Percentiles rank a stretch among this genome's conserved stretches.
Evolutionary conservation across 225 moss, liverwort and hornwort genomes (phyloP).

Genomic region (Pleurozium schreberi): DNA sequence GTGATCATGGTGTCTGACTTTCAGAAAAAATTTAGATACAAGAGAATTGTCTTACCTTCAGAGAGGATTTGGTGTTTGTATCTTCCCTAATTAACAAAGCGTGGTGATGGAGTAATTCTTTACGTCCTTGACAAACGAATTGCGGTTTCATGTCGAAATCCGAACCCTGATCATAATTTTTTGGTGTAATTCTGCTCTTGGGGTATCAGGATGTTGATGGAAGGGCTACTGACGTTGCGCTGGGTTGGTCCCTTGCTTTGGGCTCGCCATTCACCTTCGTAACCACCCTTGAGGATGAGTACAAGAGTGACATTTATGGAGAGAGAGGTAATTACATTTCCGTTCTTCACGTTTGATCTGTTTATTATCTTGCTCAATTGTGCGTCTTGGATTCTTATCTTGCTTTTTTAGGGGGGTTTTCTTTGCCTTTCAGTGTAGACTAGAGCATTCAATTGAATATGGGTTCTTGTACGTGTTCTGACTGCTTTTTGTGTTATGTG

Average conservation of each 20-base stretch:
- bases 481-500: neutral
- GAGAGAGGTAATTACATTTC: constrained; percentile 60
- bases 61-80: neutral
- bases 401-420: neutral
- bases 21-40: neutral
- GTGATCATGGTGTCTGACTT: neutral
- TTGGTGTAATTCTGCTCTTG: neutral
- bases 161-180: neutral
- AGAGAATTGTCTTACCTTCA: neutral
- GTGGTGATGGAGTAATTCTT: neutral
- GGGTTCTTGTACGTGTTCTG: neutral
- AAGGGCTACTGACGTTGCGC: constrained; percentile 86
- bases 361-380: neutral
- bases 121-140: neutral
- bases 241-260: constrained; percentile 87
- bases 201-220: constrained; percentile 80
- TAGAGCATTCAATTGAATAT: neutral
- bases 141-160: neutral
- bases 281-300: constrained; percentile 88
- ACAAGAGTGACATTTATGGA: constrained; percentile 89
- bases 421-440: neutral
- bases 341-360: neutral
- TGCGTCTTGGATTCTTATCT: too few relatives aligned
- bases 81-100: neutral
- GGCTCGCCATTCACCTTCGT: constrained; percentile 95